These are phyloP conservation scores for Vanrija sp. DNA, from an alignment of 1,284 basidiomycete genomes.

Conservation along the genomic window DNA sequence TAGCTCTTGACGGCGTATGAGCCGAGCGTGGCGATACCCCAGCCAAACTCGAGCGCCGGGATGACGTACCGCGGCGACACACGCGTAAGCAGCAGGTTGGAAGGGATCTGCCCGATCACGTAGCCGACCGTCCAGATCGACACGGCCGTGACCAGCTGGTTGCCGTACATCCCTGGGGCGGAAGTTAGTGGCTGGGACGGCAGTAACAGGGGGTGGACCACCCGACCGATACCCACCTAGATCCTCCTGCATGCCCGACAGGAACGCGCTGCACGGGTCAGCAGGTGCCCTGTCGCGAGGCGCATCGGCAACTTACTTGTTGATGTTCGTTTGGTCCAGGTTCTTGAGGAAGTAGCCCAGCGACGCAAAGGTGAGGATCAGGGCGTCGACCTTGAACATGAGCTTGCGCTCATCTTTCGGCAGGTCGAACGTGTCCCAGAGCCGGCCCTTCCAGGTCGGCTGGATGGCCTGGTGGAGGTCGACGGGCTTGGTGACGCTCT, in stretches of 20 bases:
- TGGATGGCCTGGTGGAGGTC: background rate
- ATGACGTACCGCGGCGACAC: slow-evolving; percentile 39
- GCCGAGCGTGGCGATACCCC: slow-evolving; percentile 37
- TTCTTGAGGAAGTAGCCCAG: too few relatives aligned
- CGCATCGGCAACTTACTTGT: too few relatives aligned
- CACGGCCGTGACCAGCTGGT: slow-evolving; percentile 35
- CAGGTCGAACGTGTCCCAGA: slow-evolving; percentile 41
- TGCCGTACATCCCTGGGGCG: slow-evolving; percentile 20
- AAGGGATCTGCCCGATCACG: slow-evolving; percentile 38
- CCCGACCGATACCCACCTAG: too few relatives aligned
- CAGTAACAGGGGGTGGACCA: background rate
- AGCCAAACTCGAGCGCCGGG: slow-evolving; percentile 34
- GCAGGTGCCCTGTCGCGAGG: too few relatives aligned
- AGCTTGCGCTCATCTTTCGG: slow-evolving; percentile 30
- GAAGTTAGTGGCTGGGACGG: background rate
- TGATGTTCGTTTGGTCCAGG: slow-evolving; percentile 15
- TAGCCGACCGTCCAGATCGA: slow-evolving; percentile 42
- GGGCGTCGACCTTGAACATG: slow-evolving; percentile 41
- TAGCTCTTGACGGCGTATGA: slow-evolving; percentile 26
- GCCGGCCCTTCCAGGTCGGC: slow-evolving; percentile 17
- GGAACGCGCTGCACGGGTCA: slow-evolving; percentile 31
- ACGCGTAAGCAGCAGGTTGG: slow-evolving; percentile 36
- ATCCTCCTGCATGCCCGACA: slow-evolving; percentile 20
- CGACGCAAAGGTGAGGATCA: slow-evolving; percentile 36
- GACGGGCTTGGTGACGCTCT: background rate